Conservation (phyloP, 176 grass and related monocot genomes). For the Phoenix roebelenii region DNA sequence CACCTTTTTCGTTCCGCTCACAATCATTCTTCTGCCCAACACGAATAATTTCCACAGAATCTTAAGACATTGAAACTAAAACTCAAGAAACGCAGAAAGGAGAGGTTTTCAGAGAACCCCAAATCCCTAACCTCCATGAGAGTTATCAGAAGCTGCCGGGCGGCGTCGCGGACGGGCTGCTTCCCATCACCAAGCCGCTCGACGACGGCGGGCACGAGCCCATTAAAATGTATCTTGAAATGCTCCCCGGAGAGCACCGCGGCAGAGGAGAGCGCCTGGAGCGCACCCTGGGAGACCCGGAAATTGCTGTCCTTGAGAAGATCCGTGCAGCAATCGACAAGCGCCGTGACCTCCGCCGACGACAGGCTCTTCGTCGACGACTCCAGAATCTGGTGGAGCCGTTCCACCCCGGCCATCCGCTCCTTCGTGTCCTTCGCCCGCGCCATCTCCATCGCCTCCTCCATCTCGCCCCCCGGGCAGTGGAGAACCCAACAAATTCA, state of each 20-base stretch:
- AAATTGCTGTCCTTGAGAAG: slow-evolving; percentile 67
- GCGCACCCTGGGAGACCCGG: slow-evolving; percentile 63
- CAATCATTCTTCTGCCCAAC: too few relatives aligned
- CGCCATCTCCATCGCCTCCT: slow-evolving; percentile 79
- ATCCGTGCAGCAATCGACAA: slow-evolving; percentile 69
- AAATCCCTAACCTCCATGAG: slow-evolving; percentile 66
- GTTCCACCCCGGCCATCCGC: slow-evolving; percentile 73
- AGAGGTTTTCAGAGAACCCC: background rate
- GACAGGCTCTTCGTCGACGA: slow-evolving; percentile 39
- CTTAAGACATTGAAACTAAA: too few relatives aligned
- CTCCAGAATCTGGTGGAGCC: slow-evolving; percentile 68
- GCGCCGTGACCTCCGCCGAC: slow-evolving; percentile 42
- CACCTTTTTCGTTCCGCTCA: too few relatives aligned
- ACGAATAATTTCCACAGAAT: too few relatives aligned
- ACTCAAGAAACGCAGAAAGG: too few relatives aligned
- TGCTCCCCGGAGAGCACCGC: slow-evolving; percentile 84
- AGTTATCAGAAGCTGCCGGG: slow-evolving; percentile 59
- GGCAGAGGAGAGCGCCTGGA: slow-evolving; percentile 71
- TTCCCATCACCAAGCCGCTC: slow-evolving; percentile 78
- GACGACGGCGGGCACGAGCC: slow-evolving; percentile 53
- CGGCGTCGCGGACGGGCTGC: slow-evolving; percentile 74
- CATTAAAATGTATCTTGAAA: slow-evolving; percentile 78
- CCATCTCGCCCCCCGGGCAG: slow-evolving; percentile 22
- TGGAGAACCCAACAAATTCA: slow-evolving; percentile 1
- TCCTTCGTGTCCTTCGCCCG: slow-evolving; percentile 66